phyloP scores from a whole-genome alignment of 1,284 basidiomycete genomes.

The Tilletia indica region DNA sequence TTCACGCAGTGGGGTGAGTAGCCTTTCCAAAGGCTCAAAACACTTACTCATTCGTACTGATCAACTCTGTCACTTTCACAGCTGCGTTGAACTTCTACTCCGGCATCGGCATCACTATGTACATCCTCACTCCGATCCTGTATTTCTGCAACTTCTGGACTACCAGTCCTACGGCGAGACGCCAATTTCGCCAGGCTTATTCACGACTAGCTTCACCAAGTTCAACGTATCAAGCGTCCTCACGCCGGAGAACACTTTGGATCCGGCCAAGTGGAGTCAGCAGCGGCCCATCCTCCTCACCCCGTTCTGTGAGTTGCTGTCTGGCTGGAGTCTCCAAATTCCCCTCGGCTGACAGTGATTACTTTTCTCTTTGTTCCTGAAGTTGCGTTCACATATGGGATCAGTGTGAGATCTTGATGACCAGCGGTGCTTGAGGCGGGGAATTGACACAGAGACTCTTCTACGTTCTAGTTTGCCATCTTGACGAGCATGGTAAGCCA shows the following conservation, averaged over 20 bases:
- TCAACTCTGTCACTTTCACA: constrained; percentile 23
- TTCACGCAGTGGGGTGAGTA: constrained; percentile 20
- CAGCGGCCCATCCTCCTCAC: constrained; percentile 59
- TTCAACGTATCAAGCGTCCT: constrained; percentile 46
- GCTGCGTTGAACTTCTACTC: constrained; percentile 57
- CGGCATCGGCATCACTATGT: constrained; percentile 57
- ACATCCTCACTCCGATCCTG: constrained; percentile 59
- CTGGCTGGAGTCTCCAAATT: no score
- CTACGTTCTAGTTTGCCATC: constrained; percentile 56
- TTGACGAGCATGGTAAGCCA: constrained; percentile 57
- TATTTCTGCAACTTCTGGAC: constrained; percentile 59
- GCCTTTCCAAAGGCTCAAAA: neutral
- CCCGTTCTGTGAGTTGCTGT: constrained; percentile 55
- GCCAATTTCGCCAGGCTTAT: constrained; percentile 57
- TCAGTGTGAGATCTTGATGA: constrained; percentile 9
- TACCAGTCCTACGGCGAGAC: constrained; percentile 38
- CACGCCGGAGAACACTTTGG: constrained; percentile 57
- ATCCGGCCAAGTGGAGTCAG: constrained; percentile 56
- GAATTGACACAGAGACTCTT: neutral
- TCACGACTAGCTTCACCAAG: constrained; percentile 40
- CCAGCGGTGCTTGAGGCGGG: neutral
- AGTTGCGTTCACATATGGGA: constrained; percentile 19
- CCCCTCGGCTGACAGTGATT: neutral
- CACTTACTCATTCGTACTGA: neutral
- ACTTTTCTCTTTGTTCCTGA: neutral